Percentiles rank a stretch among this genome's conserved stretches.
Conservation (phyloP, 2,329 filamentous ascomycete species). For the Cadophora sp. region DNA sequence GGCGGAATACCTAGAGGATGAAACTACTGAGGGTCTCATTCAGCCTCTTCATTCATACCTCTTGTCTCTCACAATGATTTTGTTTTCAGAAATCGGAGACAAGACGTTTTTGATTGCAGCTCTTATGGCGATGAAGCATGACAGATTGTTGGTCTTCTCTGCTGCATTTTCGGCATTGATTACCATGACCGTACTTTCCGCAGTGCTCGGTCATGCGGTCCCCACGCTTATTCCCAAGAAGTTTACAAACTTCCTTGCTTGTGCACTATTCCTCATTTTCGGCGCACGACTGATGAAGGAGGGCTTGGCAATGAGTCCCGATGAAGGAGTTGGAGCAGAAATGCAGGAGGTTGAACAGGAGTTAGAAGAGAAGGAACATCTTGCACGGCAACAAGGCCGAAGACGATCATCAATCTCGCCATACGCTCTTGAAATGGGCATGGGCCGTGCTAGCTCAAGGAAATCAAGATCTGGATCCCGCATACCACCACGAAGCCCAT, state of each 20-base stretch:
- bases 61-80: conserved; percentile 94
- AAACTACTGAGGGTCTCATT: conserved; percentile 67
- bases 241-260: conserved; percentile 88
- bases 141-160: conserved; percentile 90
- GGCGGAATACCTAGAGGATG: conserved; percentile 47
- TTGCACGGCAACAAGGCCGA: conserved; percentile 69
- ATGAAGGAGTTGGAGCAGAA: conserved; percentile 93
- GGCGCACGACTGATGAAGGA: conserved; percentile 84
- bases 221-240: conserved; percentile 88
- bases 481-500: conserved; percentile 80
- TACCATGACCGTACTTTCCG: conserved; percentile 94
- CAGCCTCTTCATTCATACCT: conserved; percentile 87
- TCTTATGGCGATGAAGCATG: conserved; percentile 99
- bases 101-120: conserved; percentile 98
- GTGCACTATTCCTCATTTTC: conserved; percentile 87
- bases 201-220: conserved; percentile 89
- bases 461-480: conserved; percentile 77
- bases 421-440: conserved; percentile 81
- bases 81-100: conserved; percentile 96
- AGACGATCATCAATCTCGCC: conserved; percentile 74
- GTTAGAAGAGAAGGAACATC: conserved; percentile 89
- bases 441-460: conserved; percentile 65
- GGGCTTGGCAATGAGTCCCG: conserved; percentile 84
- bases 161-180: conserved; percentile 92
- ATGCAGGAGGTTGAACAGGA: conserved; percentile 98